A percentile compares a stretch with the other conserved stretches of the same genome.
phyloP scores from a whole-genome alignment of 306 rosid species.

The Vigna trinervia region DNA sequence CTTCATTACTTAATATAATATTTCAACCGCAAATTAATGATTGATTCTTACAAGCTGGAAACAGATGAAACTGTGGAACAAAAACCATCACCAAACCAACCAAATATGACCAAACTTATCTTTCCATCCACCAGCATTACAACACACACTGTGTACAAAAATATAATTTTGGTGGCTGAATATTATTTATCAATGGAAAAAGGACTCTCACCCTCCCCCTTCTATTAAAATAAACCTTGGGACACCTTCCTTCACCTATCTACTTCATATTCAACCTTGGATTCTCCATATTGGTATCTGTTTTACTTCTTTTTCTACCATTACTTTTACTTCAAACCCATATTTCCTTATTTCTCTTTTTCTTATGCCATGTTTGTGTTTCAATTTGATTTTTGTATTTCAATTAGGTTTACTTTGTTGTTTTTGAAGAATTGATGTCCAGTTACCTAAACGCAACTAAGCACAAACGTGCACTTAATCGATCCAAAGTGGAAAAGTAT shows the following conservation, averaged over 20 bases:
- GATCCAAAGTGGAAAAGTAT: constrained; percentile 45
- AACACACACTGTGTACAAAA: constrained; percentile 45
- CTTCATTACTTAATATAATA: constrained; percentile 42
- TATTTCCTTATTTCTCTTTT: constrained; percentile 26
- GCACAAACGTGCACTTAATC: background rate
- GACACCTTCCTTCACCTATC: constrained; percentile 39
- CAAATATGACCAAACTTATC: constrained; percentile 54
- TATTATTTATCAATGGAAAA: constrained; percentile 42
- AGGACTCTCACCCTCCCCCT: constrained; percentile 16
- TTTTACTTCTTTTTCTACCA: constrained; percentile 36
- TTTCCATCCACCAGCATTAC: constrained; percentile 56
- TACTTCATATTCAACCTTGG: constrained; percentile 54
- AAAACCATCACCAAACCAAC: constrained; percentile 55
- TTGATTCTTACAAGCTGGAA: constrained; percentile 52
- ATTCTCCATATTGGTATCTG: constrained; percentile 50
- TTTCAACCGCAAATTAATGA: constrained; percentile 45
- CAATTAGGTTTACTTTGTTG: too few species aligned
- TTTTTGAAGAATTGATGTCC: too few species aligned
- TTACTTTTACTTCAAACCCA: constrained; percentile 34
- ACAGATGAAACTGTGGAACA: constrained; percentile 27
- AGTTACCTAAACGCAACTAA: too few species aligned
- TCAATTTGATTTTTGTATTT: too few species aligned
- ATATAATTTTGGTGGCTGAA: constrained; percentile 49
- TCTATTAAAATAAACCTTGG: constrained; percentile 41
- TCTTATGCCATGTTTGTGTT: too few species aligned